A percentile compares a stretch with the other conserved stretches of the same genome.
These are phyloP conservation scores for Logfia minima DNA, from an alignment of 129 eudicot genomes.

Conservation along the genomic window DNA sequence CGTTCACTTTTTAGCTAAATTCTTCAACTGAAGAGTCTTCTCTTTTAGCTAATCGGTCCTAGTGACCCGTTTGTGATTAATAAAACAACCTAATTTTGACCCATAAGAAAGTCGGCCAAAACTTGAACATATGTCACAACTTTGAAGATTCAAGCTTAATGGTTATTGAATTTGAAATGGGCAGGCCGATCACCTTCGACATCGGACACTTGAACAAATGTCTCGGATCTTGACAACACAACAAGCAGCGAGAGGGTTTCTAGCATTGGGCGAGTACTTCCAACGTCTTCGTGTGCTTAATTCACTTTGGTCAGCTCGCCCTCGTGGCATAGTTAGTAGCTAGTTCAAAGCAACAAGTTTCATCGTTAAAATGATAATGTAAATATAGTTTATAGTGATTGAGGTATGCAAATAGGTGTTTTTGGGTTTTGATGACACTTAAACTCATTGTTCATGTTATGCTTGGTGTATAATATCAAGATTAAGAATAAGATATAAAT, in stretches of 20 bases:
- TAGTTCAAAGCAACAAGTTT: background rate
- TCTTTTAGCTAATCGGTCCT: background rate
- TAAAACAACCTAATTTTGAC: background rate
- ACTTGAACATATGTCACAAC: background rate
- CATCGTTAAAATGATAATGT: background rate
- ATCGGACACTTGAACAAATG: slow-evolving; percentile 71
- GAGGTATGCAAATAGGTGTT: background rate
- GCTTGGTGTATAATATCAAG: background rate
- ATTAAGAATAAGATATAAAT: too few relatives aligned
- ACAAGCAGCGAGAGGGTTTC: slow-evolving; percentile 77
- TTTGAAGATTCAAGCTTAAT: background rate
- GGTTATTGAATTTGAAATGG: background rate
- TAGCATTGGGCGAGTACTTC: slow-evolving; percentile 86
- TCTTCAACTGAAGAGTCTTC: background rate
- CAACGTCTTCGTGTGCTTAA: slow-evolving; percentile 73
- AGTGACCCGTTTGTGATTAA: background rate
- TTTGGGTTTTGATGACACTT: background rate
- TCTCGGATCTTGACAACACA: slow-evolving; percentile 54
- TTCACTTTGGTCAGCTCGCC: slow-evolving; percentile 72
- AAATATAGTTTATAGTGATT: slow-evolving; percentile 6
- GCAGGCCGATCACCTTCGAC: slow-evolving; percentile 88
- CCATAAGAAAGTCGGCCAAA: background rate
- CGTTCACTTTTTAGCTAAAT: background rate
- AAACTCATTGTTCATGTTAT: background rate
- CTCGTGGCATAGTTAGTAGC: slow-evolving; percentile 31